Evolutionary conservation across 148 eudicot genomes (phyloP), one percentile per base, ranked within the genome.

Genomic region (Heliamphora exappendiculata): DNA sequence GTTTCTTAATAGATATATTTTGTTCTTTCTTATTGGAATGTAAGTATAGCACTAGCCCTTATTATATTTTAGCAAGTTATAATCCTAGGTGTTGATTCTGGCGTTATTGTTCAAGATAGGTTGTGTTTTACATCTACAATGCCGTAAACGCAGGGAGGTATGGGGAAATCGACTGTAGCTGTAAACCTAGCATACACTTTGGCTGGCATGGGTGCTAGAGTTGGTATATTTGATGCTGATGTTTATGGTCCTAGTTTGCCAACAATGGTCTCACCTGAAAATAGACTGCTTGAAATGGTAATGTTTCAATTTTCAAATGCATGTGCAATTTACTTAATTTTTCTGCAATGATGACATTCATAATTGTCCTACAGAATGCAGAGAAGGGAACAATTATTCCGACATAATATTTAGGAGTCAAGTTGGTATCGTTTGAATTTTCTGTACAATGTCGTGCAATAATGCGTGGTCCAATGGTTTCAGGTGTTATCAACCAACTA

Each of bases 381-480:
- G 98, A 89, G 89, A 93, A 87, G 84, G 88, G 79, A 86, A 86
- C 92, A 75, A 96, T 96, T 55, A 89, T 96, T 75, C 99, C 98
- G 45, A 96, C 99, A 6, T 95, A 91, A 70, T 96, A 93, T 88
- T 74, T 96, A 89, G 99, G 99, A 72, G 97, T 96, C 78, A 96
- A 96, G 76, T 73, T 96, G 78, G 86, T 96, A 54, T 96, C 98
- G 45, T 96, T 96, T 86, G 99, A 98, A 83, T 96, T 93, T 93
- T 97, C 99, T 74, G 98, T 98, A 71, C 96, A 93, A 93, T 98
- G 99, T 36, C 98, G 98, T 77, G 99, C 99, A 74, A 89, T 93
- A 60, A 96, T 96, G 99, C 89, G 99, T 71, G 99, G 98, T n/a
- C 99, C 99, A 5, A 96, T 96, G 99, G 99, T 96, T 67, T 96